Percentiles rank a stretch among this genome's conserved stretches.
Conservation (phyloP, 768 basidiomycete species). For the Rhodotorula toruloides region DNA sequence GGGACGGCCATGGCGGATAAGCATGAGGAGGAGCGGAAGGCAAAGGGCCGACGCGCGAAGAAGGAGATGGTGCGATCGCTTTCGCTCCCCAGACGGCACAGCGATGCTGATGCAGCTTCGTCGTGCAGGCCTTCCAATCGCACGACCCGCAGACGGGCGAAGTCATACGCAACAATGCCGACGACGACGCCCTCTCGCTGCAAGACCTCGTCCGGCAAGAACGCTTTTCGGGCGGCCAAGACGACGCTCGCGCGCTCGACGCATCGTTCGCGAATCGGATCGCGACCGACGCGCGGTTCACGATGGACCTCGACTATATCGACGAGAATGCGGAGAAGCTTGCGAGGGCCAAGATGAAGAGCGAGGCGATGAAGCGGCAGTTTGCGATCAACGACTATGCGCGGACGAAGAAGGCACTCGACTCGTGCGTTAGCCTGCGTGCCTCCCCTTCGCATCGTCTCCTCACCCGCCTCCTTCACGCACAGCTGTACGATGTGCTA, state of each 20-base stretch:
- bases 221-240: slow-evolving; percentile 76
- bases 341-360: slow-evolving; percentile 88
- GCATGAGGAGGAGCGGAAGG: slow-evolving; percentile 50
- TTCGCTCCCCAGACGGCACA: background rate
- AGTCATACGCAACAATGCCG: slow-evolving; percentile 77
- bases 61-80: slow-evolving; percentile 58
- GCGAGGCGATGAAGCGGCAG: slow-evolving; percentile 90
- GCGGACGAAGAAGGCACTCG: slow-evolving; percentile 80
- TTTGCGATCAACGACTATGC: slow-evolving; percentile 98
- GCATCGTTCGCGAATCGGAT: slow-evolving; percentile 82
- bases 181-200: slow-evolving; percentile 78
- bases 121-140: slow-evolving; percentile 63
- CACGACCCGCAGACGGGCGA: slow-evolving; percentile 87
- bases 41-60: slow-evolving; percentile 64
- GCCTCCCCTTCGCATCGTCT: slow-evolving; percentile 54
- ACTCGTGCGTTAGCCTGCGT: slow-evolving; percentile 55
- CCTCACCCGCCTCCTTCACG: background rate
- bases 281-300: slow-evolving; percentile 78
- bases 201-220: slow-evolving; percentile 93
- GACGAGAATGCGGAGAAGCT: slow-evolving; percentile 94
- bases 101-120: background rate
- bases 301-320: slow-evolving; percentile 88
- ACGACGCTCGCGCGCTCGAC: slow-evolving; percentile 88
- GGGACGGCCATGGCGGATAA: slow-evolving; percentile 60
- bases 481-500: slow-evolving; percentile 36